phyloP scores from a whole-genome alignment of 192 early-diverging fungal species.

The Coemansia sp. region DNA sequence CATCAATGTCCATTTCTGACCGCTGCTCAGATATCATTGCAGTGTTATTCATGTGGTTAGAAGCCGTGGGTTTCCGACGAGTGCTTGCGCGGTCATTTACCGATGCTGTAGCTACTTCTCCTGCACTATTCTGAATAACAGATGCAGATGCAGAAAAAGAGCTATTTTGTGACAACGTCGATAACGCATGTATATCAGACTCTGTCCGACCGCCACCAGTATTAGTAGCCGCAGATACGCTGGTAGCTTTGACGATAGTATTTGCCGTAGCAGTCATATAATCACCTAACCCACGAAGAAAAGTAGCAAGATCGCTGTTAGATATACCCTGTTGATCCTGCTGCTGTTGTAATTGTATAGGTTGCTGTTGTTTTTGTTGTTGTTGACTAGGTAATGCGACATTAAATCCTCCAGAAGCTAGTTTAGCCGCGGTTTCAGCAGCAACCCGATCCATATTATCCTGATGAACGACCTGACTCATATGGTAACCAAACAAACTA shows the following conservation, averaged over 20 bases:
- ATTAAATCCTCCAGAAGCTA: neutral
- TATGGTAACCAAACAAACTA: slow-evolving; percentile 38
- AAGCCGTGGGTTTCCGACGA: neutral
- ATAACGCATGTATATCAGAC: neutral
- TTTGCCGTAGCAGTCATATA: slow-evolving; percentile 4
- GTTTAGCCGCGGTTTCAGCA: neutral
- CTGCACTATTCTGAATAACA: too few species aligned
- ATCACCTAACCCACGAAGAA: neutral
- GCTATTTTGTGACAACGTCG: neutral
- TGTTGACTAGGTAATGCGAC: neutral
- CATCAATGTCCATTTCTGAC: neutral
- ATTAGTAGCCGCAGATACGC: neutral
- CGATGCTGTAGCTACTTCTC: neutral
- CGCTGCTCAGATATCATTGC: neutral
- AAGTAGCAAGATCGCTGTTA: neutral
- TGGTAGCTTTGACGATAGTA: neutral
- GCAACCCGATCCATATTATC: neutral
- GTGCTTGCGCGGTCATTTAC: neutral
- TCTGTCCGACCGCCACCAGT: neutral
- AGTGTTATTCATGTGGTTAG: too few species aligned
- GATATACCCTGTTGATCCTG: neutral
- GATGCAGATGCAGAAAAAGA: too few species aligned
- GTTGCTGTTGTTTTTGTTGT: neutral
- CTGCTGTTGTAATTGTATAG: neutral
- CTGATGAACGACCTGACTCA: slow-evolving; percentile 17